Evolutionary conservation across 2,329 filamentous ascomycete species (phyloP), one percentile per base, ranked within the genome.

Genomic region (Pseudocercospora ulei): DNA sequence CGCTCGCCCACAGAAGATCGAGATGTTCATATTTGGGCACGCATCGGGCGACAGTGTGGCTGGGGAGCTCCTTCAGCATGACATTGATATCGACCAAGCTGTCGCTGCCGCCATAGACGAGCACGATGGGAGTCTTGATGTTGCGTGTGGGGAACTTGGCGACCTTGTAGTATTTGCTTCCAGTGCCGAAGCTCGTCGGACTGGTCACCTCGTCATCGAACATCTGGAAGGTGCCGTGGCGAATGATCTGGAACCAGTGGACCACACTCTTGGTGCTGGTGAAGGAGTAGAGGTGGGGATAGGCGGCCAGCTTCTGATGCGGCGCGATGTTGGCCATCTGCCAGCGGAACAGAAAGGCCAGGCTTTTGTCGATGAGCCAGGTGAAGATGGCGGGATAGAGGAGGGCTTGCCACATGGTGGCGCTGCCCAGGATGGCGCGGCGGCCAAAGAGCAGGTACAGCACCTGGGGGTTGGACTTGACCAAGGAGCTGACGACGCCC

Each of bases 171-270:
- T 93, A 94, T 54, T 88, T 86, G 56, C 75, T 78, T 38, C 73
- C 73, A 3, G 77, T 77, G 13, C 73, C 75, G 23, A 87, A 67
- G 38, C 77, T 76, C 43, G 93, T 68, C 0, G 80, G 80, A 17
- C 80, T 79, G 41, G 86, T 82, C 1, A 90, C 74, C 54, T 96
- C 88, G 58, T 98, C 90, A 58, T 98, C 90, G 61, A 87, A 96
- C 83, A 98, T 95, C 62, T 98, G 90, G 62, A 98, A 96, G 16
- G 78, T 86, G 54, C 85, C 83, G 55, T 88, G 95, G 49, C 90
- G 80, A 54, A 98, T 98, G 58, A 98, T 95, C 59, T 98, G 90
- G 61, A 98, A 98, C 90, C 90, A 98, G 59, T 98, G 90, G 0
- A 98, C 90, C 5, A 98, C 86, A 12, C 80, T 87, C 64, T 98